Evolutionary conservation across 495 filamentous ascomycete genomes (phyloP), one percentile per base, ranked within the genome.

Genomic region (Penicillium steckii): DNA sequence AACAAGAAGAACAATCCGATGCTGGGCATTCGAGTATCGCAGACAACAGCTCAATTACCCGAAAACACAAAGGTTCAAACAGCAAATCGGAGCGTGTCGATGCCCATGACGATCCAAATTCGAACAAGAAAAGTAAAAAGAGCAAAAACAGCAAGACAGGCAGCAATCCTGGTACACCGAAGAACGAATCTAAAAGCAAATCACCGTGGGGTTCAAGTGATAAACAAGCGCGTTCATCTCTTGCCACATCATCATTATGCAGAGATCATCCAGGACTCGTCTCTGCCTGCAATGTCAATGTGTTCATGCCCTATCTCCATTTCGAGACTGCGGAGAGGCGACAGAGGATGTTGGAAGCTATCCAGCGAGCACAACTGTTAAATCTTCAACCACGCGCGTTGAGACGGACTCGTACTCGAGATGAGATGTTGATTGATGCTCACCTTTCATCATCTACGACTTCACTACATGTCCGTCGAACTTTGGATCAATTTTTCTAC

Each of bases 401-500:
- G 58, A 49, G 50, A 48, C 56, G 55, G 50, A 48, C 55, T 37
- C 49, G 59, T 5, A 81, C 77, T 3, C 74, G 72, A 27, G 85
- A 88, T 50, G 79, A 84, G 50, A 76, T 85, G 71, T 73, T 88
- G n/a, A 74, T 89, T 25, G 73, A 80, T 30, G 84, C 82, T 1
- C 83, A 87, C 65, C 61, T 87, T 9, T 69, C 76, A 8, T 66
- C 63, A 3, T 78, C 76, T 3, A 75, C 78, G 0, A 76, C 78
- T 5, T 82, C 77, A 0, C 70, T 89, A 0, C 86, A 89, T 66
- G 76, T 86, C 9, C 81, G 86, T 13, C 75, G 85, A 32, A 88
- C 86, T 4, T 69, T 89, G 0, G 85, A 89, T 59, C 85, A 89
- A 55, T 88, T 81, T 54, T 87, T 83, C 60, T 88, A 87, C 59